Percentiles rank a stretch among this genome's conserved stretches.
Conservation (phyloP, 768 basidiomycete species). For the Tricholoma sp. region DNA sequence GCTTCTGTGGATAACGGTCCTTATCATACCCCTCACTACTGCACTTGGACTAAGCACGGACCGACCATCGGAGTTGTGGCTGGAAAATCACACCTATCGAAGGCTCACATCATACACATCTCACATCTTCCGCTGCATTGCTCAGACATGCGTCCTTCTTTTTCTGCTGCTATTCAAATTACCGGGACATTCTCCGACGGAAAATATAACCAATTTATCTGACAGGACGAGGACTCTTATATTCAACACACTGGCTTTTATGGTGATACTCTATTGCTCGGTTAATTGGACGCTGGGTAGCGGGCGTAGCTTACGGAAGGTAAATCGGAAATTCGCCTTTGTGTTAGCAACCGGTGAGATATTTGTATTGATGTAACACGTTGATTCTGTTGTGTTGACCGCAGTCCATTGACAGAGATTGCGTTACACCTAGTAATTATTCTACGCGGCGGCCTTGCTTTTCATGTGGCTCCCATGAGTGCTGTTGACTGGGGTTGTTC, state of each 20-base stretch:
- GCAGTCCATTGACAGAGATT: background rate
- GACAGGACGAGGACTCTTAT: background rate
- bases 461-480: background rate
- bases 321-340: background rate
- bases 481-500: background rate
- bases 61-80: background rate
- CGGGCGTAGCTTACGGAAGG: background rate
- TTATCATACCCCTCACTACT: background rate
- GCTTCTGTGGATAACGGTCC: background rate
- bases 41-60: conserved; percentile 1
- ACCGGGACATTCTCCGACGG: background rate
- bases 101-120: background rate
- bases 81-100: background rate
- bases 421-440: background rate
- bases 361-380: background rate
- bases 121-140: background rate
- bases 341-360: background rate
- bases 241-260: background rate
- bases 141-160: background rate
- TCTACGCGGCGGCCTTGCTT: background rate
- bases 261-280: background rate
- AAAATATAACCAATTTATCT: background rate
- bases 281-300: background rate
- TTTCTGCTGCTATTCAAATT: background rate
- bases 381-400: background rate